Evolutionary conservation across 441 rosid genomes (phyloP).

Genomic region (Populus hybrid): DNA sequence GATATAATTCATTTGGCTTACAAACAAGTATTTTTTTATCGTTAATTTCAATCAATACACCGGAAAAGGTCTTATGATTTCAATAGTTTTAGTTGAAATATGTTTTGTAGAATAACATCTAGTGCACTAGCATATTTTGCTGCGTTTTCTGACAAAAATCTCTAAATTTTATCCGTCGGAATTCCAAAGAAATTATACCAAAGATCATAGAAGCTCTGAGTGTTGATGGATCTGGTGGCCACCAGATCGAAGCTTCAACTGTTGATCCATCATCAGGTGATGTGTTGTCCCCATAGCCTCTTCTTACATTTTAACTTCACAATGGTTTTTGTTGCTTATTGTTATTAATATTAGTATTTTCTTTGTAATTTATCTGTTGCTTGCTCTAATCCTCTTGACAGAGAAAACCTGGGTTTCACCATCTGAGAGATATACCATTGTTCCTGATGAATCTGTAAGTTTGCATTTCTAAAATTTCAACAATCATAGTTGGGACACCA

Average conservation of each 20-base stretch:
- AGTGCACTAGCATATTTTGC: background rate
- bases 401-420: conserved; percentile 89
- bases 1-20: no score
- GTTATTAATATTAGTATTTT: background rate
- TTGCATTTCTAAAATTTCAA: background rate
- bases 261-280: conserved; percentile 74
- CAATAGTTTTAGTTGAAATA: no score
- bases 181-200: conserved; percentile 58
- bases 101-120: background rate
- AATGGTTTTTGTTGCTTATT: background rate
- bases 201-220: conserved; percentile 72
- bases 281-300: conserved; percentile 6
- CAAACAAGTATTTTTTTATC: no score
- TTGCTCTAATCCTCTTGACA: conserved; percentile 23
- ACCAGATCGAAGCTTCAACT: conserved; percentile 62
- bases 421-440: conserved; percentile 88
- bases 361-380: conserved; percentile 1
- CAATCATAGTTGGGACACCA: background rate
- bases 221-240: conserved; percentile 79
- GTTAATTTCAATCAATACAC: no score
- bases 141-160: background rate
- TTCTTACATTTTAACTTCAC: background rate
- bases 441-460: conserved; percentile 87
- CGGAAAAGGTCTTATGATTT: no score
- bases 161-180: conserved; percentile 12